A percentile compares a stretch with the other conserved stretches of the same genome.
Conservation (phyloP, 345 rosid species). For the Linum trigynum region DNA sequence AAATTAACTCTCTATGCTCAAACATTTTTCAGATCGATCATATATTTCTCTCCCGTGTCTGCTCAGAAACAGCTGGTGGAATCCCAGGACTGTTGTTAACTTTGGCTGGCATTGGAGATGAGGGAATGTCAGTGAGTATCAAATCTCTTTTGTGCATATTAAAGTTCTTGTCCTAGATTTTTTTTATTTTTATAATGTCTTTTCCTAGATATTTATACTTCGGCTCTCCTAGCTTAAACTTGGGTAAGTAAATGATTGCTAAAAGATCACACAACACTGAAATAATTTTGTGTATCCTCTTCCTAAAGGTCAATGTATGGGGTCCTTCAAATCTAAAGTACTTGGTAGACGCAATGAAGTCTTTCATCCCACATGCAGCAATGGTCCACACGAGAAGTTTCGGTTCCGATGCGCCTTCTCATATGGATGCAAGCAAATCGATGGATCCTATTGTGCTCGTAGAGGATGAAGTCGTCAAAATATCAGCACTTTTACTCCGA, state of each 20-base stretch:
- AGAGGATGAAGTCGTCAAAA: conserved; percentile 70
- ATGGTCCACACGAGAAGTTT: conserved; percentile 87
- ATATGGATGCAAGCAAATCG: conserved; percentile 26
- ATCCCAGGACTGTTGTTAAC: conserved; percentile 90
- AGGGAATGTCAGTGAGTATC: conserved; percentile 78
- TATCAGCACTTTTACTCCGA: conserved; percentile 59
- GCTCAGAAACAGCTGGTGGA: conserved; percentile 96
- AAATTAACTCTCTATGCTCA: conserved; percentile 11
- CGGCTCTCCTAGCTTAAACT: background rate
- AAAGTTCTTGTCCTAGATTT: background rate
- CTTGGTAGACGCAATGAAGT: conserved; percentile 86
- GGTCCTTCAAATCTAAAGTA: conserved; percentile 93
- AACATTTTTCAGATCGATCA: conserved; percentile 64
- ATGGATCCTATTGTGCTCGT: conserved; percentile 52
- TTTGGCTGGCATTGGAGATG: conserved; percentile 88
- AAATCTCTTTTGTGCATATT: conserved; percentile 9
- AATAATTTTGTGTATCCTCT: background rate
- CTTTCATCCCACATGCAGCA: conserved; percentile 88
- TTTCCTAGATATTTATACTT: too few species aligned
- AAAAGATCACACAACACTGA: background rate
- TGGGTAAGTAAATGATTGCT: background rate
- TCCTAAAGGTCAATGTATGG: conserved; percentile 72
- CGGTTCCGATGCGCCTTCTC: conserved; percentile 43
- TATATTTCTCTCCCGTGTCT: conserved; percentile 86
- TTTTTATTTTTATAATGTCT: too few species aligned